Evolutionary conservation across 441 rosid species (phyloP), one percentile per base, ranked within the genome.

Genomic region (Gossypium gossypioides): DNA sequence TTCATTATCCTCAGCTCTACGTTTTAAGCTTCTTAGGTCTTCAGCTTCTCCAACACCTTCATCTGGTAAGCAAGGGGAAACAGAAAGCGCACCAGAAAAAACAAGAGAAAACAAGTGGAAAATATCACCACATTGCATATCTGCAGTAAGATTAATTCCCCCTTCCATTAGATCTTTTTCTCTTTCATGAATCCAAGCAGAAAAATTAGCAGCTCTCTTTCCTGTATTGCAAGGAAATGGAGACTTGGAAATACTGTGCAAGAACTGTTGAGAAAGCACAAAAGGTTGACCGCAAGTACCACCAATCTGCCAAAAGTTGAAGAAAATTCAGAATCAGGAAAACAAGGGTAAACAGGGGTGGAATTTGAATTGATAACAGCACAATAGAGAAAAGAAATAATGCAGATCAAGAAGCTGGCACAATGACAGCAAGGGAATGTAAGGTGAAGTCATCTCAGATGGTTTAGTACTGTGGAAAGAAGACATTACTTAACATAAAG

Each of bases 21-120:
- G 90, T 78, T 96, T 96, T 66, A 80, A 77, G 73, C 88, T 84
- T 90, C 98, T 89, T 29, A 77, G 69, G 63, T 89, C 98, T 71
- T 89, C 99, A 59, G 91, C 89, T 82, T 93, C 98, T 80, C 96
- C 97, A 78, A 89, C 87, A 76, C 98, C 98, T 75, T 90, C 97
- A 72, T 84, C 91, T 0, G 98, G 99, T 79, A 96, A 74, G 73
- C 79, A 79, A 21, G 88, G 90, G 76, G 81, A 88, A 69, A 96
- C 66, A 44, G 86, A 85, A 66, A 93, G 80, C 68, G 91, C 97
- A 34, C 97, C 98, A 25, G 89, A 83, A 77, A 87, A 85, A 79
- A 96, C 91, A 51, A 90, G 80, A 52, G 91, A 85, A 79, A 93
- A 85, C 78, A 93, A 81, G 76, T 88, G 88, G 60, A 93, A 77